Evolutionary conservation across 2,329 filamentous ascomycete species (phyloP), one percentile per base, ranked within the genome.

Genomic region (Nothopassalora personata): DNA sequence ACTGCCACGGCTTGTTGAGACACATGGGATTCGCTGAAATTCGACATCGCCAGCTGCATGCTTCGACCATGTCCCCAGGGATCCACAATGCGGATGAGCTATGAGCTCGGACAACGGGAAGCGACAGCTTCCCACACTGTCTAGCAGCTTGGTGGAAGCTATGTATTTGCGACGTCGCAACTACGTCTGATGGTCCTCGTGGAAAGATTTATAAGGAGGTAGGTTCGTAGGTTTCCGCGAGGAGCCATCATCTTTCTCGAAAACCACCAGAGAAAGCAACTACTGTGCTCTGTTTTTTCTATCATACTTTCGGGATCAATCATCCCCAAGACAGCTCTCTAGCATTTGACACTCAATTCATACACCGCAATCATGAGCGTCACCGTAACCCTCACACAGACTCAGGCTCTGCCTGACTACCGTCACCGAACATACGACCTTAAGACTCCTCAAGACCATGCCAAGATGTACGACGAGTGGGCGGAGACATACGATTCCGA

Each of bases 391-490:
- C 46, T 43, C 53, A 27, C 19, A 13, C 19, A 27, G 28, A 54
- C 34, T 27, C 28, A 33, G 13, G 18, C 28, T 15, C n/a, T 31
- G 18, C 18, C 43, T 48, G 53, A 55, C 45, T 47, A 46, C 28
- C 39, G 53, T 33, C 53, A 55, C 53, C 39, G 28, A n/a, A 48
- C 53, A 31, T 60, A 60, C 59, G 48, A 60, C 49, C 54, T 57
- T 46, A 58, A 58, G 47, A 58, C 55, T 2, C 59, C 33, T 34
- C 53, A 54, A 36, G 51, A 43, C 55, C 59, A 60, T 55, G 74
- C 71, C 59, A 63, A 64, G 10, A 64, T 79, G 43, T 80, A 80
- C 68, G 74, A 79, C 54, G 70, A 78, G 64, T 80, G 78, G 78
- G 77, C 78, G n/a, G 62, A 67, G 18, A 73, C 73, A 5, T 79